Evolutionary conservation across 352 stramenopile genomes (phyloP).

Genomic region (Phytophthora meadii): DNA sequence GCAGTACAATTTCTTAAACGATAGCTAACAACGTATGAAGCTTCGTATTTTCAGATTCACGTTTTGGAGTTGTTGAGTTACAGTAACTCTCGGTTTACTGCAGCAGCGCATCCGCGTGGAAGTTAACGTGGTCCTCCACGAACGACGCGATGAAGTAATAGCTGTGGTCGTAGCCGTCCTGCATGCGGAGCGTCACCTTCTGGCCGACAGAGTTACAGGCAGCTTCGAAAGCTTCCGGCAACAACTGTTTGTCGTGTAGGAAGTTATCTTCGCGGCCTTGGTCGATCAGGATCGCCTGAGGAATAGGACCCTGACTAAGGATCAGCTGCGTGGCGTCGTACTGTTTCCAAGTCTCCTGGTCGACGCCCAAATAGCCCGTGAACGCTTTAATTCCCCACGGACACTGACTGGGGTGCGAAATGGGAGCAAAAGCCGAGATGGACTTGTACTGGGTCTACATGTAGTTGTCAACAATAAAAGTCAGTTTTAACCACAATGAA

Average conservation of each 20-base stretch:
- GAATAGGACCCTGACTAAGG: conserved; percentile 62
- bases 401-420: conserved; percentile 95
- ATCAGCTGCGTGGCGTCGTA: conserved; percentile 95
- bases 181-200: conserved; percentile 81
- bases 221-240: conserved; percentile 89
- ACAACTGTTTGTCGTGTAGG: conserved; percentile 89
- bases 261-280: conserved; percentile 92
- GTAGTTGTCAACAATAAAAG: conserved; percentile 1
- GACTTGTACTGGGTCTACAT: conserved; percentile 84
- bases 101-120: conserved; percentile 92
- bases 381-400: conserved; percentile 99
- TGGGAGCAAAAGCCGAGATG: conserved; percentile 97
- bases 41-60: conserved; percentile 29
- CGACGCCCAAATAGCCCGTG: conserved; percentile 94
- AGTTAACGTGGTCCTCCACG: conserved; percentile 95
- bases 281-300: conserved; percentile 89
- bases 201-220: conserved; percentile 86
- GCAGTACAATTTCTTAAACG: conserved; percentile 21
- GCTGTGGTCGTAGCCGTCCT: conserved; percentile 96
- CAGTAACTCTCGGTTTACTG: conserved; percentile 25
- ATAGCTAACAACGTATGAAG: conserved; percentile 29
- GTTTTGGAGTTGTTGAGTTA: too few relatives aligned
- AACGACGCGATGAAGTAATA: conserved; percentile 99
- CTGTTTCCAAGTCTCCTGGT: conserved; percentile 85
- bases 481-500: conserved; percentile 5